Base-by-base conservation (phyloP, 768 basidiomycete species). In the Pluteus cervinus region DNA sequence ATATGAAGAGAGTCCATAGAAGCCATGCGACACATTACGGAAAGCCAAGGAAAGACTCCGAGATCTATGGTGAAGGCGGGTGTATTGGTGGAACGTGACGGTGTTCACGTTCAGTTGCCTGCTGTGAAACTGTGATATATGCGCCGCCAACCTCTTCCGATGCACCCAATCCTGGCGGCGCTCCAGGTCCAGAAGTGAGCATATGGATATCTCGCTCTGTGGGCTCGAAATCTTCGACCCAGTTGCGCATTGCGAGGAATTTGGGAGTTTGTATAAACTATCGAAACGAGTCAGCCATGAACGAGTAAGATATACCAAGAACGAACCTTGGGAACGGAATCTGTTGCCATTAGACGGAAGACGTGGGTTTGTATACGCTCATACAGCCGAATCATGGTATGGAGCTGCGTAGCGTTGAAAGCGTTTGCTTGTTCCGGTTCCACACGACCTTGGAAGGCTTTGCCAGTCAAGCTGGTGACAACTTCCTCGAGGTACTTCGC, bases 301-400 rank as follows among this genome's bases (percentile, higher is more conserved):
- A 29, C 33, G 17, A 37, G 24, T 26, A 31, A 12, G 24, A 36
- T 14, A 50, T 9, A 10, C 31, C 26, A 31, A 28, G 16, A 37
- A 51, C 68, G 20, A 50, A 87, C 88, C 74, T 94, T 94, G 10
- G 96, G 96, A n/a, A 99, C 85, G 5, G 94, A 97, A 60, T 99
- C 96, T 39, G 93, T 94, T 12, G 96, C 92, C 88, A 99, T 94
- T 50, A 99, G 57, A 32, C 94, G 78, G 71, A 98, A 98, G 46
- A 98, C 91, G 53, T 98, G 93, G 15, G 74, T 84, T 62, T 98
- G 96, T 39, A 99, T 99, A 40, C 93, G 80, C 60, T 93, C 93
- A 58, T 98, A 99, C 49, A 97, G 62, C 48, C 77, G 69, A 49
- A 99, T 88, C 74, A 98, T 85, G 29, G 78, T 86, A 63, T 94